These are phyloP conservation scores for Phytophthora pluvialis DNA, from an alignment of 352 stramenopile species.

Conservation along the genomic window DNA sequence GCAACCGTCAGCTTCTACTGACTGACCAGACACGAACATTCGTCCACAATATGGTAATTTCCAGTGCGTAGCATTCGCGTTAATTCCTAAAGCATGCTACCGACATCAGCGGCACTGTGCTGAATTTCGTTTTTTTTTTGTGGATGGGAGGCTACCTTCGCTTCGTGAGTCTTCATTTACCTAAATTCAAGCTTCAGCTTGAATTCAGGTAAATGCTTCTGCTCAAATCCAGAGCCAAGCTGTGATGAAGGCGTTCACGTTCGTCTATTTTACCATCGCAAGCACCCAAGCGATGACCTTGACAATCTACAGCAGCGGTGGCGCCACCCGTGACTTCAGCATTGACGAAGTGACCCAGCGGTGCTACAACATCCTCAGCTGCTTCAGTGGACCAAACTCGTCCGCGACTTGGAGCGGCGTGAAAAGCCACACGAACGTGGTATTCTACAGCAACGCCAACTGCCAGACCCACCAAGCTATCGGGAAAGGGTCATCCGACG, in stretches of 20 bases:
- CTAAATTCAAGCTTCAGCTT: no score
- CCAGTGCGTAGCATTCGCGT: no score
- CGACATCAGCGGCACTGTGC: neutral
- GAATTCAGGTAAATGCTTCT: no score
- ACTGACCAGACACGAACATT: no score
- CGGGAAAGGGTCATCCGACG: constrained; percentile 10
- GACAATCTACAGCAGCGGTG: constrained; percentile 2
- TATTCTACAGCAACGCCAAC: constrained; percentile 17
- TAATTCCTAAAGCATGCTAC: neutral
- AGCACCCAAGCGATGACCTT: constrained; percentile 6
- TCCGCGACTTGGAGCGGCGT: constrained; percentile 15
- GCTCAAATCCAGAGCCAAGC: neutral
- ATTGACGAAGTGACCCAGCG: constrained; percentile 6
- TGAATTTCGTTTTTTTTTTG: neutral
- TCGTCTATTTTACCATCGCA: neutral
- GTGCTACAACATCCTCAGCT: constrained; percentile 12
- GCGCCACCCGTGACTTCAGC: neutral
- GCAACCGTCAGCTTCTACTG: neutral
- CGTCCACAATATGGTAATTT: no score
- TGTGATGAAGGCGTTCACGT: neutral
- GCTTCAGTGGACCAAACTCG: constrained; percentile 5
- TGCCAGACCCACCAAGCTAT: constrained; percentile 12
- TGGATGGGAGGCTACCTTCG: no score
- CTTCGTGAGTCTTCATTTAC: no score
- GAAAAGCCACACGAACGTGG: constrained; percentile 14